Evolutionary conservation across 2,329 filamentous ascomycete genomes (phyloP).

Genomic region (Annulohypoxylon truncatum): DNA sequence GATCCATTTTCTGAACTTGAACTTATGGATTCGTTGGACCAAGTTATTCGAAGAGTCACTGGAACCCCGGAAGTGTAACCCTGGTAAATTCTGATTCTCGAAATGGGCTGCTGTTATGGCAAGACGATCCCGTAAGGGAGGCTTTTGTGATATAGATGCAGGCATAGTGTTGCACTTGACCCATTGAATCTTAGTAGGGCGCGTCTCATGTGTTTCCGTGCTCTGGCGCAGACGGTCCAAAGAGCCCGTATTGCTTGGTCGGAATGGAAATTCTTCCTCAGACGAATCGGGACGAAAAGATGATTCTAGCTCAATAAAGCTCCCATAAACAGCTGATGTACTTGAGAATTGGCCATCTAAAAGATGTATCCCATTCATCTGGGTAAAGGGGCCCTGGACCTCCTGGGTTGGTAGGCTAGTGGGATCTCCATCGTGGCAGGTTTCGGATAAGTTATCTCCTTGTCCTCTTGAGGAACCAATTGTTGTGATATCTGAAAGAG

Average conservation of each 20-base stretch:
- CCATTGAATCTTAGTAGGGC: conserved; percentile 12
- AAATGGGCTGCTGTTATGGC: not conserved
- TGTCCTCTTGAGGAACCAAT: not conserved
- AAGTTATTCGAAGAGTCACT: conserved; percentile 32
- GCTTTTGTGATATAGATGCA: conserved; percentile 17
- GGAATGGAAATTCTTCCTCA: conserved; percentile 21
- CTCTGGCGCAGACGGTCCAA: conserved; percentile 29
- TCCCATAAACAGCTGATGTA: conserved; percentile 38
- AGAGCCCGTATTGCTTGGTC: conserved; percentile 27
- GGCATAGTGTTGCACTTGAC: conserved; percentile 22
- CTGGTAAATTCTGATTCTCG: conserved; percentile 1
- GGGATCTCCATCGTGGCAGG: not conserved
- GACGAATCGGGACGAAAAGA: conserved; percentile 19
- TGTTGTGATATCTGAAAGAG: conserved; percentile 23
- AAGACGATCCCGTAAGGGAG: not conserved
- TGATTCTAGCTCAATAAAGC: conserved; percentile 27
- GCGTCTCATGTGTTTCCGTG: conserved; percentile 27
- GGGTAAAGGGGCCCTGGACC: not conserved
- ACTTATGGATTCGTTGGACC: conserved; percentile 37
- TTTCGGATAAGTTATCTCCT: not conserved
- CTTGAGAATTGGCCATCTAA: conserved; percentile 33
- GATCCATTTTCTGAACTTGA: conserved; percentile 42
- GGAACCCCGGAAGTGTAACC: conserved; percentile 3
- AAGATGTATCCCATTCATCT: conserved; percentile 16
- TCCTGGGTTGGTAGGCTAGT: not conserved